Evolutionary conservation across 768 basidiomycete species (phyloP).

Genomic region (Podaxis sp.): DNA sequence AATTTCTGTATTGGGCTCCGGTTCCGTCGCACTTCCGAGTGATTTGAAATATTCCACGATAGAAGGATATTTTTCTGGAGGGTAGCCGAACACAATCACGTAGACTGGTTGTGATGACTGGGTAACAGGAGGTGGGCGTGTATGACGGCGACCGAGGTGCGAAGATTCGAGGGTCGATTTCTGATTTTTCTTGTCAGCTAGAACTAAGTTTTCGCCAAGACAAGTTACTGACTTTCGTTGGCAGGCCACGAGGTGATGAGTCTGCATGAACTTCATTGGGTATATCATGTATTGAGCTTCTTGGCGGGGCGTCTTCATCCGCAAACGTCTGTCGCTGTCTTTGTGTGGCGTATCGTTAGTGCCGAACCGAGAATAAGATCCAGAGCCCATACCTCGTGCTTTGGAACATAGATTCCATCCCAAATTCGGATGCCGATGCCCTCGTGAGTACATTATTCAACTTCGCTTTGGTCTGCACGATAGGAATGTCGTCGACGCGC

Average conservation of each 20-base stretch:
- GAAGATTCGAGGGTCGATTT: conserved; percentile 38
- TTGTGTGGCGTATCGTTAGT: conserved; percentile 10
- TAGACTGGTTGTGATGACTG: conserved; percentile 45
- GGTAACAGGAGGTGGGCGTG: conserved; percentile 26
- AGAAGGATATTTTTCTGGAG: conserved; percentile 69
- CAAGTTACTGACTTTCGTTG: conserved; percentile 39
- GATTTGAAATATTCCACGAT: conserved; percentile 75
- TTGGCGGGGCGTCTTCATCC: conserved; percentile 83
- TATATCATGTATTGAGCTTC: conserved; percentile 71
- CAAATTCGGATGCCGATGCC: conserved; percentile 68
- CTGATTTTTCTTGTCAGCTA: conserved; percentile 23
- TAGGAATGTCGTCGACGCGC: conserved; percentile 69
- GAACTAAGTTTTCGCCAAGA: neutral
- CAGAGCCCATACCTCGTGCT: conserved; percentile 49
- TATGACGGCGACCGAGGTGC: conserved; percentile 33
- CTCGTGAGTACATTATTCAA: conserved; percentile 68
- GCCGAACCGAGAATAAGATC: conserved; percentile 14
- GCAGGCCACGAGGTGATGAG: conserved; percentile 31
- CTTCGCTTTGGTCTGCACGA: conserved; percentile 80
- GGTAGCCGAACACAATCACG: conserved; percentile 88
- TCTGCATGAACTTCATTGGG: conserved; percentile 49
- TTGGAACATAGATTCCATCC: conserved; percentile 84
- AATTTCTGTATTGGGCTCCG: conserved; percentile 66
- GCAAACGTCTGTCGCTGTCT: conserved; percentile 62
- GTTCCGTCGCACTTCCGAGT: conserved; percentile 67